Base-by-base conservation (phyloP, 2,329 filamentous ascomycete genomes). In the Ceratocystis cacaofunesta region DNA sequence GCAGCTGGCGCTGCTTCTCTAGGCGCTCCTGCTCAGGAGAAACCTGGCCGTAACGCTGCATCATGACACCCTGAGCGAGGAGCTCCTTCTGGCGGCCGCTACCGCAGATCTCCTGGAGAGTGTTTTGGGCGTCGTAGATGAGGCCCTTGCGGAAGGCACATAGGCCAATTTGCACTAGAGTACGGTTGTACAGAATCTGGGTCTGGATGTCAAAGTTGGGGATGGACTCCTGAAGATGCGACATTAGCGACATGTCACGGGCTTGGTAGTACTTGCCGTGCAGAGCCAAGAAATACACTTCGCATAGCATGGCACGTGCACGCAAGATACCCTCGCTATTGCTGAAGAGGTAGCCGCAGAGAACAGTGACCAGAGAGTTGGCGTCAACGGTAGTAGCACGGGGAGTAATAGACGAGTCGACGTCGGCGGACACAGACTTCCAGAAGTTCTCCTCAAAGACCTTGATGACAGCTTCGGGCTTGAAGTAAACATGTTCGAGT, bases 231-330 rank as follows among this genome's bases (percentile, higher is more conserved):
- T 96, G 92, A 74, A 99, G 80, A 79, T 99, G 94, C 19, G 94
- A 99, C 91, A 99, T 99, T 76, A 99, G 85, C 87, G 97, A 95
- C 88, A 99, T 92, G 76, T 99, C 95, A 70, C 94, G 89, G 72
- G 94, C 89, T 78, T 89, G 90, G 83, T 96, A 97, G 82, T 97
- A 99, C 72, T 96, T 87, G 77, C 96, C 92, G 77, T 99, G 94
- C 64, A 99, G 84, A 62, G 94, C 94, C 71, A 96, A 82, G 85
- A 96, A 96, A 81, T 99, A 99, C 69, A 99, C 94, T 78, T 97
- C 91, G 81, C 90, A 96, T 68, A 99, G 83, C 92, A 99, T 97
- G 58, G 94, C 92, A 68, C 94, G 87, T 68, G 92, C 95, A 70
- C 92, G 88, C 73, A 96, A 92, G 72, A 99, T 97, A 71, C 92